Conservation (phyloP, 2,329 filamentous ascomycete genomes). For the Ustilaginoidea virens region DNA sequence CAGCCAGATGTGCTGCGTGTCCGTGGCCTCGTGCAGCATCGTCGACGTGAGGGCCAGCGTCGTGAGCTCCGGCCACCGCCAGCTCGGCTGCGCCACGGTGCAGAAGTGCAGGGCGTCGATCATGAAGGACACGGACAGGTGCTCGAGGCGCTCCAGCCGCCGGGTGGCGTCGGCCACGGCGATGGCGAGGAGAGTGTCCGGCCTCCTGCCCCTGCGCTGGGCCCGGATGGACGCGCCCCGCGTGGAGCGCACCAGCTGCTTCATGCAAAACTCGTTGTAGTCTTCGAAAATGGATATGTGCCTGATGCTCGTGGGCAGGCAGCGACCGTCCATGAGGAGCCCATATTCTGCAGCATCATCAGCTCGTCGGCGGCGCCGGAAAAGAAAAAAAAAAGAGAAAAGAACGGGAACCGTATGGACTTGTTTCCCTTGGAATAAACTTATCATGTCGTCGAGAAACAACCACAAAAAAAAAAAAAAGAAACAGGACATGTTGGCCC, state of each 20-base stretch:
- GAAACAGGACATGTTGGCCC: no score
- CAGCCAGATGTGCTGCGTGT: neutral
- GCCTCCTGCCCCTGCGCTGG: neutral
- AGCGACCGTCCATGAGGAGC: no score
- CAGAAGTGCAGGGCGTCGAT: neutral
- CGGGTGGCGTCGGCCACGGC: neutral
- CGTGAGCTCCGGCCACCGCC: no score
- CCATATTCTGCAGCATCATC: no score
- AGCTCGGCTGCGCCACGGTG: no score
- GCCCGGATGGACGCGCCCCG: no score
- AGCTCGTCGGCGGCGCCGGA: no score
- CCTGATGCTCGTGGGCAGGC: neutral
- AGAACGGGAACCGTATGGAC: no score
- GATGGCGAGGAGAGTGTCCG: neutral
- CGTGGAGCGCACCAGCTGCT: no score
- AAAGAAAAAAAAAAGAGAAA: no score
- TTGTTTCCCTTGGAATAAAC: no score
- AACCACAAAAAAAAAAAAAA: neutral
- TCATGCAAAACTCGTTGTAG: neutral
- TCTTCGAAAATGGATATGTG: neutral
- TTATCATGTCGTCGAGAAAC: neutral
- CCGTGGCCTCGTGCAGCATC: neutral
- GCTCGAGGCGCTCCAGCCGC: neutral
- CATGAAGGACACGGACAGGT: conserved; percentile 1
- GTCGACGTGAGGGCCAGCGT: neutral